phyloP scores from a whole-genome alignment of 176 grass and related monocot species.

The Aegilops sharonensis region DNA sequence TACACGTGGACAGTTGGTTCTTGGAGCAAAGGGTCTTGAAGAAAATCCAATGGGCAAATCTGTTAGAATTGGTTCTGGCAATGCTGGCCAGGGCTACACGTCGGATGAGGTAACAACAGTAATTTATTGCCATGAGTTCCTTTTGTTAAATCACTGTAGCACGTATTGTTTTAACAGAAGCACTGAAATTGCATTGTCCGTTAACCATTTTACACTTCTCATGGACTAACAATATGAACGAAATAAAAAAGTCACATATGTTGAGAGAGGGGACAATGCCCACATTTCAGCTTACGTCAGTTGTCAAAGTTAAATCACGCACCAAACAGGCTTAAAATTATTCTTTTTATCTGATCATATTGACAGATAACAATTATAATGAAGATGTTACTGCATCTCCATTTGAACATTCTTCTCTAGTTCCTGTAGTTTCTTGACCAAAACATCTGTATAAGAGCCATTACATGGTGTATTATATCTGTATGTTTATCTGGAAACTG shows the following conservation, averaged over 20 bases:
- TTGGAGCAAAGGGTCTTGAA: slow-evolving; percentile 73
- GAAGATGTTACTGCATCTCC: not conserved
- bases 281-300: not conserved
- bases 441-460: not conserved
- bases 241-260: not conserved
- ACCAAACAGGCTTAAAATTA: not conserved
- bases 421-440: not conserved
- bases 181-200: not conserved
- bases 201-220: not conserved
- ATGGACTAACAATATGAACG: not conserved
- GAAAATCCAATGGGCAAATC: slow-evolving; percentile 67
- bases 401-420: slow-evolving; percentile 2
- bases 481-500: not conserved
- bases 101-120: slow-evolving; percentile 86
- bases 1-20: slow-evolving; percentile 51
- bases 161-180: not conserved
- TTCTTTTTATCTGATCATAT: not conserved
- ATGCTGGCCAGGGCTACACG: slow-evolving; percentile 97
- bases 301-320: not conserved
- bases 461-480: slow-evolving; percentile 4
- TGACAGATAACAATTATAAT: slow-evolving; percentile 8
- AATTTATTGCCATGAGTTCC: not conserved
- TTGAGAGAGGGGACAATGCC: not conserved
- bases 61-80: slow-evolving; percentile 84
- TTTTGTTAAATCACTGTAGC: not conserved